Conservation (phyloP, 495 filamentous ascomycete species). For the Xylaria castorea region DNA sequence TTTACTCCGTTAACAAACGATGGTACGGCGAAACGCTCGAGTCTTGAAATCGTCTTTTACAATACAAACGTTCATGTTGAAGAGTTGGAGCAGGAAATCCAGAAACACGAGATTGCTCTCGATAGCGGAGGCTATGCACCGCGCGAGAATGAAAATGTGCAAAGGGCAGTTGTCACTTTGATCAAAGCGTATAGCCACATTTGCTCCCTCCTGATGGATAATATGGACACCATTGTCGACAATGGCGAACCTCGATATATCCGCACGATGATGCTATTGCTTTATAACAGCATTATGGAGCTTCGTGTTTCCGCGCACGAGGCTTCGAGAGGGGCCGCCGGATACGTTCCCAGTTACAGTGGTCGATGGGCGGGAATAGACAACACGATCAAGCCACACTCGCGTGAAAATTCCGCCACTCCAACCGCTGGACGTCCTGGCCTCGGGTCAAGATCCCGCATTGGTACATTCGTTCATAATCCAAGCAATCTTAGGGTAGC, state of each 20-base stretch:
- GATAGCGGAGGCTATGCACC: slow-evolving; percentile 56
- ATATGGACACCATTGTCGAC: slow-evolving; percentile 71
- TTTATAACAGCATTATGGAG: slow-evolving; percentile 83
- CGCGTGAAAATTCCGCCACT: slow-evolving; percentile 63
- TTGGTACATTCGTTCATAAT: slow-evolving; percentile 68
- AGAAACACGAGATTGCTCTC: slow-evolving; percentile 64
- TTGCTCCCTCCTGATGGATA: slow-evolving; percentile 70
- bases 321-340: slow-evolving; percentile 51
- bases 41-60: slow-evolving; percentile 78
- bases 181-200: slow-evolving; percentile 80
- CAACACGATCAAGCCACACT: slow-evolving; percentile 51
- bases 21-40: slow-evolving; percentile 69
- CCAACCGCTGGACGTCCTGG: slow-evolving; percentile 65
- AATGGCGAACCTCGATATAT: slow-evolving; percentile 81
- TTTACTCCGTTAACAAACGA: slow-evolving; percentile 74
- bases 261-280: slow-evolving; percentile 77
- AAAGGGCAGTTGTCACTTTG: slow-evolving; percentile 69
- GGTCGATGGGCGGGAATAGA: slow-evolving; percentile 41
- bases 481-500: slow-evolving; percentile 60
- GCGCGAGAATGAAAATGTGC: slow-evolving; percentile 70
- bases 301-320: slow-evolving; percentile 59
- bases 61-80: slow-evolving; percentile 77
- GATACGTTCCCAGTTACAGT: slow-evolving; percentile 36
- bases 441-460: slow-evolving; percentile 60
- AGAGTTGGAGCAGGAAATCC: slow-evolving; percentile 74